Base-by-base conservation (phyloP, 2,329 filamentous ascomycete genomes). In the Aureobasidium lini region DNA sequence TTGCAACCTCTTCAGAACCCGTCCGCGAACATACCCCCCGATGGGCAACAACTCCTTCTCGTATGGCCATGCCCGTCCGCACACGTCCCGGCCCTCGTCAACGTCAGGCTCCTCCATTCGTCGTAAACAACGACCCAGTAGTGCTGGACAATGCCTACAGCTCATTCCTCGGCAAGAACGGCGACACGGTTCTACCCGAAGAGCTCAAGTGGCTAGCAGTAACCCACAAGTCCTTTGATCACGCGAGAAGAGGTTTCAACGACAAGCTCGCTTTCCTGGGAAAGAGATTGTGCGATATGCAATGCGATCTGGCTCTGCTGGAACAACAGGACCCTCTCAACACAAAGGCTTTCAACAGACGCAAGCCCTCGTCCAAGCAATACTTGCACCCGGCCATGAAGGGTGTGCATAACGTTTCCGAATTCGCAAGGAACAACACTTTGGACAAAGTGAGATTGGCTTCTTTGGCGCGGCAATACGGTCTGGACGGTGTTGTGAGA, bases 201-300 rank as follows among this genome's bases (percentile, higher is more conserved):
- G 93, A 99, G 76, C 80, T 94, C 63, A 97, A 96, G 77, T 99
- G 94, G 94, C 78, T 97, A 69, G 92, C 92, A 32, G 84, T 99
- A 59, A 99, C 94, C 65, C 94, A 97, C 75, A 97, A 97, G 83
- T 96, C 91, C 75, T 97, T 96, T 70, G 93, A 99, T 71, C 91
- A 97, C 70, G 94, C 92, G 56, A 81, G 90, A 69, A 86, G 92
- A 79, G 93, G 93, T 1, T 96, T 93, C 77, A 99, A 99, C 72
- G 93, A 96, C 69, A 84, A 90, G 63, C 78, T 99, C 73, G 89
- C 91, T n/a, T 91, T 89, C 69, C 78, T 95, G 57, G 84, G 86
- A 61, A 84, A 84, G 72, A 79, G 84, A 42, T 81, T 86, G 66
- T 75, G 86, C 49, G 79, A 84, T 68, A 74, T 88, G 46, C 85